phyloP scores from a whole-genome alignment of 2,329 filamentous ascomycete species.

The Trichophyton verrucosum region DNA sequence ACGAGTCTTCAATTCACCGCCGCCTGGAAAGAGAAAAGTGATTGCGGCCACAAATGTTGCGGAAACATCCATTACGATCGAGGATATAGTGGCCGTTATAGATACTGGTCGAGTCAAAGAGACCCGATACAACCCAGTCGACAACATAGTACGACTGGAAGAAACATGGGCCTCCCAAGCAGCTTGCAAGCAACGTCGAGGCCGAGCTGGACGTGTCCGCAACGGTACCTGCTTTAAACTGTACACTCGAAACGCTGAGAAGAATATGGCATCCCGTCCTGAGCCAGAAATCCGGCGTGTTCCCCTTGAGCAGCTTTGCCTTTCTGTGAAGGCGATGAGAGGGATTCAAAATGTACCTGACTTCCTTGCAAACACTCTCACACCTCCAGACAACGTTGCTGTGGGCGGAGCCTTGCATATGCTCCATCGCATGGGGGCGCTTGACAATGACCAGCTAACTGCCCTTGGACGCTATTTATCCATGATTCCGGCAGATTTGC shows the following conservation, averaged over 20 bases:
- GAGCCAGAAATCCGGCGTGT: constrained; percentile 91
- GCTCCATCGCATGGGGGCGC: constrained; percentile 71
- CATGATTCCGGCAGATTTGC: constrained; percentile 84
- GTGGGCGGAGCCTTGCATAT: constrained; percentile 74
- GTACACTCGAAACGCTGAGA: constrained; percentile 74
- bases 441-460: constrained; percentile 76
- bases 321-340: constrained; percentile 84
- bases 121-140: constrained; percentile 81
- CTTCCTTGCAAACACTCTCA: constrained; percentile 78
- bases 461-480: constrained; percentile 86
- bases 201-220: constrained; percentile 83
- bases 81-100: constrained; percentile 91
- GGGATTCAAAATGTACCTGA: constrained; percentile 66
- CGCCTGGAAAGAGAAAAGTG: constrained; percentile 73
- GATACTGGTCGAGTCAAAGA: constrained; percentile 94
- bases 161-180: constrained; percentile 93
- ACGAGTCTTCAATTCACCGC: constrained; percentile 66
- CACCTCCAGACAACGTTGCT: constrained; percentile 72
- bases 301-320: constrained; percentile 82
- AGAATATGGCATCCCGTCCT: constrained; percentile 71
- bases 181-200: constrained; percentile 85
- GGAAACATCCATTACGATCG: constrained; percentile 96
- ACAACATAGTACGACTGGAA: constrained; percentile 85
- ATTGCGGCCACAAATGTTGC: constrained; percentile 94
- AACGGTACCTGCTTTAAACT: constrained; percentile 91